Conservation (phyloP, 805 yeast genomes). For the Saccharomyces cerevisiae region DNA sequence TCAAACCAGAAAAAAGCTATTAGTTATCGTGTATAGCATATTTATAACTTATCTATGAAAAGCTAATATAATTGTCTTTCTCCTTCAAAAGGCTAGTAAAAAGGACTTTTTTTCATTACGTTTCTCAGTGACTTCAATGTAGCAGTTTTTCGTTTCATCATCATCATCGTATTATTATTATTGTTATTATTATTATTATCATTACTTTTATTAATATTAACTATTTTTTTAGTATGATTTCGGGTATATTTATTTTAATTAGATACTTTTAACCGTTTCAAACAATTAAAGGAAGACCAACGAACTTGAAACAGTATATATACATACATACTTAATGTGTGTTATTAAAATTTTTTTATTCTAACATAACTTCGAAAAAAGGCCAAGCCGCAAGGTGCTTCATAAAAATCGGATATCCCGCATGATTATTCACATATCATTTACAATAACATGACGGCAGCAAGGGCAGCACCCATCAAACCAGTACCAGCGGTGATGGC, state of each 20-base stretch:
- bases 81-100: no score
- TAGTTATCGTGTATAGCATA: background rate
- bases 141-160: no score
- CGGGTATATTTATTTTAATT: background rate
- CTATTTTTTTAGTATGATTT: no score
- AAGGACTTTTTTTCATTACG: no score
- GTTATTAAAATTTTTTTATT: background rate
- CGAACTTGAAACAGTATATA: background rate
- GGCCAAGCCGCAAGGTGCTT: background rate
- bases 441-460: slow-evolving; percentile 1
- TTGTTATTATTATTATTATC: no score
- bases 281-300: background rate
- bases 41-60: background rate
- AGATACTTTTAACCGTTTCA: background rate
- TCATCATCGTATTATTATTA: no score
- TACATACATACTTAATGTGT: background rate
- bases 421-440: background rate
- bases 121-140: no score
- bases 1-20: background rate
- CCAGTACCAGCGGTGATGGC: slow-evolving; percentile 4
- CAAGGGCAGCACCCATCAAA: slow-evolving; percentile 7
- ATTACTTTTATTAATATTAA: no score
- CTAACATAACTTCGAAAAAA: background rate
- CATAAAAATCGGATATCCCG: background rate
- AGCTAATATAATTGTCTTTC: background rate